Percentiles rank a stretch among this genome's conserved stretches.
Conservation (phyloP, 2,329 filamentous ascomycete species). For the Pseudogymnoascus sp. region DNA sequence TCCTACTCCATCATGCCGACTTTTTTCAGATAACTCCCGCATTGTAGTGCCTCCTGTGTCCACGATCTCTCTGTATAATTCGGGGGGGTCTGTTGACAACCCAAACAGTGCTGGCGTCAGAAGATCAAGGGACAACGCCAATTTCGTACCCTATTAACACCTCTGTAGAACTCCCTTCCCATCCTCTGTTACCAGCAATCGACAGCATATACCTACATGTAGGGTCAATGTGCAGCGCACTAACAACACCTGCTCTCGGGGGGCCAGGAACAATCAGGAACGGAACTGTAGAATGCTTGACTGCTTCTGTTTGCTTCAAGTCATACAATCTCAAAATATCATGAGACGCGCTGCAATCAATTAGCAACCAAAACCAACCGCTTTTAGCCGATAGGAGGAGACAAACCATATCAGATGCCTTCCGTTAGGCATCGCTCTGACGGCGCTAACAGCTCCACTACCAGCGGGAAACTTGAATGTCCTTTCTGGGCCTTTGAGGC, state of each 20-base stretch:
- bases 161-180: conserved; percentile 87
- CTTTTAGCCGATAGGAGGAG: neutral
- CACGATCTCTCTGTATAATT: neutral
- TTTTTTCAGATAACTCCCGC: neutral
- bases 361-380: conserved; percentile 7
- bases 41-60: neutral
- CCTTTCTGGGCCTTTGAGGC: conserved; percentile 64
- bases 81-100: neutral
- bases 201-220: conserved; percentile 87
- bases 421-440: conserved; percentile 86
- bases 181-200: conserved; percentile 83
- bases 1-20: neutral
- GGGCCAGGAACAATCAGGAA: conserved; percentile 95
- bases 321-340: conserved; percentile 94
- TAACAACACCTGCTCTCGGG: conserved; percentile 75
- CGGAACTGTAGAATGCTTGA: conserved; percentile 72
- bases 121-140: conserved; percentile 12
- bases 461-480: conserved; percentile 82
- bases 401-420: conserved; percentile 77
- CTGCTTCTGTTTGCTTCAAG: conserved; percentile 53
- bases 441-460: conserved; percentile 79
- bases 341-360: conserved; percentile 64
- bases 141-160: conserved; percentile 95
- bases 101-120: neutral
- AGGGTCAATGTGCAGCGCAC: conserved; percentile 76